Conservation (phyloP, 2,329 filamentous ascomycete species). For the Diplodia intermedia region DNA sequence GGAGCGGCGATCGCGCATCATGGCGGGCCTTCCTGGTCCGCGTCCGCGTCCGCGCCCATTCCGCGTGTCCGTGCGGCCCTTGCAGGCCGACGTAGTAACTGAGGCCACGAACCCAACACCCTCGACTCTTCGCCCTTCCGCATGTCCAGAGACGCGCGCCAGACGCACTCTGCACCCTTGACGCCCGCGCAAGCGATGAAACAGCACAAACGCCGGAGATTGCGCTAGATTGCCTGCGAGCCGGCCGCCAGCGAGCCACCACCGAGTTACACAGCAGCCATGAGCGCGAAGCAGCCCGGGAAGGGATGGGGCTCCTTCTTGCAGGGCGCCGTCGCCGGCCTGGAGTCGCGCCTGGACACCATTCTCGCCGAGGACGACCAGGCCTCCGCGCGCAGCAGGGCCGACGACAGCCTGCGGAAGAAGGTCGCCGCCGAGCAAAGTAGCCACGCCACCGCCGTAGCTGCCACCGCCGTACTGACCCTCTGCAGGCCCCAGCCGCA, state of each 20-base stretch:
- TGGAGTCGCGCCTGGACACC: constrained; percentile 90
- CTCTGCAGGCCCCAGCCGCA: constrained; percentile 62
- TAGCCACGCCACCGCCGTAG: constrained; percentile 33
- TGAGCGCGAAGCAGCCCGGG: constrained; percentile 39
- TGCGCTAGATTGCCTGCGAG: constrained; percentile 27
- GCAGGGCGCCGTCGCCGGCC: constrained; percentile 87
- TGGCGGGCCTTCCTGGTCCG: background rate
- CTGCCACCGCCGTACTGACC: constrained; percentile 37
- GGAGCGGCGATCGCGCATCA: constrained; percentile 22
- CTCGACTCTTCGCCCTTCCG: constrained; percentile 14
- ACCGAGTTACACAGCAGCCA: constrained; percentile 32
- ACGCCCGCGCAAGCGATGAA: constrained; percentile 30
- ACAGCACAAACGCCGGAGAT: constrained; percentile 33
- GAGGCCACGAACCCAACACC: constrained; percentile 27
- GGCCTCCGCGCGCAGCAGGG: constrained; percentile 52
- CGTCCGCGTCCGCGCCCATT: constrained; percentile 4
- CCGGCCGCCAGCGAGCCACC: background rate
- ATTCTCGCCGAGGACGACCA: constrained; percentile 84
- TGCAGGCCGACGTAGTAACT: constrained; percentile 20
- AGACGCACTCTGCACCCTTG: constrained; percentile 24
- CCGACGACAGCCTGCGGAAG: constrained; percentile 47
- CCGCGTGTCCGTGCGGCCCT: constrained; percentile 13
- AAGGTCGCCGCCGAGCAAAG: constrained; percentile 44
- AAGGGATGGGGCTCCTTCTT: constrained; percentile 65
- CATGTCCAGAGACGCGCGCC: constrained; percentile 28